Evolutionary conservation across 192 early-diverging fungal genomes (phyloP), one percentile per base, ranked within the genome.

Genomic region (Backusella circina): DNA sequence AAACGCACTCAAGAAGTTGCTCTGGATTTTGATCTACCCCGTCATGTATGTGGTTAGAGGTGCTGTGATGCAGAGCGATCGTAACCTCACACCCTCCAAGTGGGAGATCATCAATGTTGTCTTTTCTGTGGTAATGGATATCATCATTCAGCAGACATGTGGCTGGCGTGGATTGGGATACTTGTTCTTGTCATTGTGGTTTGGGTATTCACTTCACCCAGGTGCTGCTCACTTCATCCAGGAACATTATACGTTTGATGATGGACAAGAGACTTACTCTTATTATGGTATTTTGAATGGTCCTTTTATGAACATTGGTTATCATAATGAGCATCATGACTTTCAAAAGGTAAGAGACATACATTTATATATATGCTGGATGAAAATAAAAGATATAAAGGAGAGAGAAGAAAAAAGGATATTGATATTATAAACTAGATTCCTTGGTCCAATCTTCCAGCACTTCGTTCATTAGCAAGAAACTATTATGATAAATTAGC

Each of bases 291-390:
- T 87, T 68, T 84, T 95, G 57, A 99, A 99, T 88, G 80, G 82
- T 57, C 86, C 94, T 44, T 94, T 92, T 80, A 91, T 96, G 86
- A 99, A 99, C 90, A 94, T 97, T 75, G 97, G 97, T 44, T 96
- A 95, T 83, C 97, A 99, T 86, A 97, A 95, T 82, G 97, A 99
- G 87, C 97, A 99, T 89, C 96, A 99, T 85, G 97, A 99, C 83
- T 98, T 97, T 86, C 91, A 91, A 77, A 92, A 77, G 72, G 72
- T 83, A 77, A 44, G n/a, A n/a, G n/a, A n/a, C n/a, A n/a, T n/a
- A n/a, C n/a, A n/a, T n/a, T n/a, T n/a, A n/a, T n/a, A n/a, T n/a
- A n/a, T n/a, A n/a, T n/a, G n/a, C n/a, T n/a, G 44, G 10, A 8
- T 23, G 12, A 69, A n/a, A 23, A 21, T 3, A 33, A 39, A 50